These are phyloP conservation scores for Eutrema yunnanense DNA, from an alignment of 345 rosid species.

Conservation along the genomic window DNA sequence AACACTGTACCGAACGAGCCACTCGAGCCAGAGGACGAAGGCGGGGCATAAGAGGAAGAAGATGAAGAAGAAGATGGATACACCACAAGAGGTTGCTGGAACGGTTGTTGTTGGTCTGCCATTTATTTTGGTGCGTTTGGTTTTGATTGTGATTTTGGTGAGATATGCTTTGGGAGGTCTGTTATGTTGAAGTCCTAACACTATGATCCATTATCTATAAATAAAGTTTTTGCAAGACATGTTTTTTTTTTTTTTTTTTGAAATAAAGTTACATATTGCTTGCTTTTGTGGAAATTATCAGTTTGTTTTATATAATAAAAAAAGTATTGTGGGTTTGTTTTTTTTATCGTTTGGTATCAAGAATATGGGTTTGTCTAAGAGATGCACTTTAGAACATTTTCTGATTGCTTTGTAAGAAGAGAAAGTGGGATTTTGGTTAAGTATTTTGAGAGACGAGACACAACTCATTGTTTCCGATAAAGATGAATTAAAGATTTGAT, in stretches of 20 bases:
- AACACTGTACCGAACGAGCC: conserved; percentile 78
- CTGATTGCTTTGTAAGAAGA: conserved; percentile 39
- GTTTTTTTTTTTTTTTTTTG: neutral
- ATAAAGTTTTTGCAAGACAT: conserved; percentile 1
- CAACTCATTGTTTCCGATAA: conserved; percentile 31
- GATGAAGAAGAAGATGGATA: conserved; percentile 44
- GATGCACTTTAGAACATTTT: conserved; percentile 24
- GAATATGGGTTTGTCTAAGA: conserved; percentile 7
- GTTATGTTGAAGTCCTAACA: neutral
- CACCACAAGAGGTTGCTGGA: conserved; percentile 40
- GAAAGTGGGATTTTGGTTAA: conserved; percentile 38
- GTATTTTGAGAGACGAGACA: conserved; percentile 12
- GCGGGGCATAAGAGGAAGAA: conserved; percentile 4
- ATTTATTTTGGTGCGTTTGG: neutral
- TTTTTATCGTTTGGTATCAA: neutral
- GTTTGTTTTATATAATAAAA: neutral
- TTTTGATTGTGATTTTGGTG: neutral
- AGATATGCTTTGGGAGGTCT: neutral
- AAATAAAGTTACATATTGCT: conserved; percentile 25
- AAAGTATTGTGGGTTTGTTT: neutral
- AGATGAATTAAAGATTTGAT: conserved; percentile 23
- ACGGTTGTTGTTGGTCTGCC: conserved; percentile 23
- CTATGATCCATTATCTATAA: neutral
- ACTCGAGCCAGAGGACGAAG: conserved; percentile 40
- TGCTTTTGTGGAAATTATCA: conserved; percentile 23